Base-by-base conservation (phyloP, 2,329 filamentous ascomycete species). In the Penicillium sp. region DNA sequence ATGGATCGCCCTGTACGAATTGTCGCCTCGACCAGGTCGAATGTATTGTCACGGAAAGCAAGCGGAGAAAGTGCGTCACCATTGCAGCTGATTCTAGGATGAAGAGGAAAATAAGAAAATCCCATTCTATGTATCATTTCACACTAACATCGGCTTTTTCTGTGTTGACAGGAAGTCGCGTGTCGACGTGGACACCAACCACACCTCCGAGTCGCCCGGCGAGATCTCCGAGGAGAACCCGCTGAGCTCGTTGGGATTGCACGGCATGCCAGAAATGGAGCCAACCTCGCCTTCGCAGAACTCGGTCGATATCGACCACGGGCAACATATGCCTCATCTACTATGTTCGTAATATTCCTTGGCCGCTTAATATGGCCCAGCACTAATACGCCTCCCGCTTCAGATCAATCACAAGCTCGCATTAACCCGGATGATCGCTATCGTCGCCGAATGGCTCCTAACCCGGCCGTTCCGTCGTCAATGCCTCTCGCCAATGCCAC, bases 1-100 rank as follows among this genome's bases (percentile, higher is more conserved):
- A 87, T 75, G 89, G 89, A 50, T 89, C 89, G 44, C 92, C 92
- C 1, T 96, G 92, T 75, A 92, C 90, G 56, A 96, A 96, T 76
- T 96, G 92, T 78, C 83, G 90, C 22, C 68, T 81, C 65, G 80
- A 82, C 59, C 79, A 80, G 62, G 79, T 82, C 47, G 76, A 79
- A 63, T 82, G 80, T 64, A 70, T 89, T 56, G 87, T 91, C 24
- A 88, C 89, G 65, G 88, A 96, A 76, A 94, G 90, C 79, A 91
- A 92, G 68, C 87, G 92, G 69, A 89, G 92, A 83, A 78, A 77
- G 76, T 78, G 61, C 63, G 76, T 78, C 56, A 46, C 41, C 44
- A 43, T 18, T 39, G 52, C 22, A 33, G 50, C 24, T 43, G 16
- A 43, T 52, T 35, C 14, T 18, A 54, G 44, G 24, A 18, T 7